Base-by-base conservation (phyloP, 257 asterid species). In the Eustoma russellianum region DNA sequence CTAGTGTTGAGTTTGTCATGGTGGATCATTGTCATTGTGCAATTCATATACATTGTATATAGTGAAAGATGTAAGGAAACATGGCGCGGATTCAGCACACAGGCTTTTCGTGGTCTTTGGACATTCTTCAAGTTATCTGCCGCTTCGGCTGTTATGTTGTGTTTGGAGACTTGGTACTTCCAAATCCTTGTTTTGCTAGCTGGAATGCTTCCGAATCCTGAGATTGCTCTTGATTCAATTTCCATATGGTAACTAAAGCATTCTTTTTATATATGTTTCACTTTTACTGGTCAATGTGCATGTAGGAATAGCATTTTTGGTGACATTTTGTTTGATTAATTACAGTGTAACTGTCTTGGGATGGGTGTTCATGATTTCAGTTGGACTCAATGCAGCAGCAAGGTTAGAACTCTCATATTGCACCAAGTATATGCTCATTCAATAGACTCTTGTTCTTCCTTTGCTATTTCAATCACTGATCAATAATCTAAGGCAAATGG, bases 311-410 rank as follows among this genome's bases (percentile, higher is more conserved):
- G 18, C 3, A 9, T 49, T 19, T 34, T 7, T 7, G 35, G 14
- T 50, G 8, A 14, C 6, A 0, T 3, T 2, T 48, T 49, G 17
- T 33, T 40, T n/a, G 13, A 17, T 58, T 44, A 17, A 5, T 45
- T 67, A 55, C 74, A 73, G 75, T 46, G 65, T 58, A 13, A 65
- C 72, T 0, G 46, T 73, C 18, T 57, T 59, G 43, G 79, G 79
- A 48, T 73, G 67, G 75, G 71, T 69, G 1, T 73, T 73, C 57
- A 68, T 65, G 72, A 65, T 73, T 56, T 61, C 79, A 6, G 56
- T 68, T 53, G 79, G 79, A 48, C 61, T 69, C 52, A 68, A 73
- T 53, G 75, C 79, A 24, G 72, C 75, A 0, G 61, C 69, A 54
- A 73, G 79, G 79, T 73, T 28, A 59, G 66, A 11, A 28, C 14